Percentiles rank a stretch among this genome's conserved stretches.
Conservation (phyloP, 2,329 filamentous ascomycete genomes). For the Epichloe sibirici region DNA sequence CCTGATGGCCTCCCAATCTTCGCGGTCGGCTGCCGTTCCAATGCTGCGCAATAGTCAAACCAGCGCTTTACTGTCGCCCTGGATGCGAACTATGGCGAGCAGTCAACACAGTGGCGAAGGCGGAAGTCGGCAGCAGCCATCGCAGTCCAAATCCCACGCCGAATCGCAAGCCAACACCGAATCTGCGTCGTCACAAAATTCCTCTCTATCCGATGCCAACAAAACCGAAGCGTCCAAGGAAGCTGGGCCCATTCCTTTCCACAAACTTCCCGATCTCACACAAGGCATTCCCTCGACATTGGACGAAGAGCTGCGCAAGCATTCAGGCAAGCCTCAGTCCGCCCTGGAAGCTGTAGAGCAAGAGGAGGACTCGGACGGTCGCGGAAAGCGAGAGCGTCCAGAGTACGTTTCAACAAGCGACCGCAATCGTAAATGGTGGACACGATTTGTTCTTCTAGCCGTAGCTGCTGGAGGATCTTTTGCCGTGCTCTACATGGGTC, state of each 20-base stretch:
- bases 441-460: conserved; percentile 59
- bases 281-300: conserved; percentile 89
- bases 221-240: conserved; percentile 19
- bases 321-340: conserved; percentile 21
- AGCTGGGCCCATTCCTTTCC: conserved; percentile 36
- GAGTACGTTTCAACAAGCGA: conserved; percentile 89
- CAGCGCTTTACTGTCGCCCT: conserved; percentile 13
- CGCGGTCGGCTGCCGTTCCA: conserved; percentile 15
- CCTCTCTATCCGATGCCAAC: not conserved
- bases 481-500: conserved; percentile 63
- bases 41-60: conserved; percentile 14
- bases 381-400: conserved; percentile 39
- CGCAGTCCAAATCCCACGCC: not conserved
- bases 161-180: conserved; percentile 6
- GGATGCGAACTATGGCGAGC: conserved; percentile 18
- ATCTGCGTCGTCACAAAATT: not conserved
- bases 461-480: conserved; percentile 44
- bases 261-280: conserved; percentile 80
- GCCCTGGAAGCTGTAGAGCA: conserved; percentile 26
- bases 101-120: conserved; percentile 6
- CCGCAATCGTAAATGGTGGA: conserved; percentile 62
- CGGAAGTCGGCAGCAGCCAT: conserved; percentile 5
- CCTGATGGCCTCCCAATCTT: conserved; percentile 17
- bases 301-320: conserved; percentile 54
- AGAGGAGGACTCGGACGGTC: conserved; percentile 17